Conservation (phyloP, 2,329 filamentous ascomycete genomes). For the Cordyceps javanica region DNA sequence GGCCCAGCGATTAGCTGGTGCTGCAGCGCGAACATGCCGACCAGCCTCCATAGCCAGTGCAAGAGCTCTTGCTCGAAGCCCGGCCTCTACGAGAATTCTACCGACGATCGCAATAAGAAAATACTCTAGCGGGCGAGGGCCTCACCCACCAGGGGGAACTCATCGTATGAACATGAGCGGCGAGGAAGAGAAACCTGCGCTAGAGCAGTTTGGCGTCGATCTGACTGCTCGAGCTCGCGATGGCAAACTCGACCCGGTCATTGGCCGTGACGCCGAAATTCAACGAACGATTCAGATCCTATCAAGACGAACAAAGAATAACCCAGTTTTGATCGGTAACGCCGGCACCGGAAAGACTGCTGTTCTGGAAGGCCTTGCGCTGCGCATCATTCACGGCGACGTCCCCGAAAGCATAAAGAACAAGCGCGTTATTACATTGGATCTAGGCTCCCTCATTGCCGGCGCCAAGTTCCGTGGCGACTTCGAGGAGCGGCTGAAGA, state of each 20-base stretch:
- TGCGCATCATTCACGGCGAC: conserved; percentile 85
- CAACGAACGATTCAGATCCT: conserved; percentile 92
- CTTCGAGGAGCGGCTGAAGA: conserved; percentile 90
- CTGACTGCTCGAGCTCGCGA: conserved; percentile 77
- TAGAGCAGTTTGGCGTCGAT: conserved; percentile 89
- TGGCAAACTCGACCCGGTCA: conserved; percentile 92
- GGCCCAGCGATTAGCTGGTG: conserved; percentile 31
- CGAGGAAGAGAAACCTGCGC: conserved; percentile 70
- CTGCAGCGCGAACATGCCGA: conserved; percentile 23
- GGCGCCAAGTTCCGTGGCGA: conserved; percentile 94
- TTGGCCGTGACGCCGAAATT: conserved; percentile 86
- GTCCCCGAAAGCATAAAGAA: conserved; percentile 95
- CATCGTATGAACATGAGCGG: conserved; percentile 87
- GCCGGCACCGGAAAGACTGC: conserved; percentile 93
- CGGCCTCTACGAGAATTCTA: conserved; percentile 23
- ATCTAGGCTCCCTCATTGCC: conserved; percentile 88
- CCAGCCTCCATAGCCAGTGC: conserved; percentile 21
- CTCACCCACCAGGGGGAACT: conserved; percentile 84
- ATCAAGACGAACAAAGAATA: conserved; percentile 90
- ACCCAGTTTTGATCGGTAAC: conserved; percentile 86
- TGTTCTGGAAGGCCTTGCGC: conserved; percentile 81
- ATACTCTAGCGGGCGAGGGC: conserved; percentile 67
- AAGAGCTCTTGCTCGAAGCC: conserved; percentile 4
- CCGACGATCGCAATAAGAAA: conserved; percentile 38
- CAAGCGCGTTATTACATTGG: conserved; percentile 80